Base-by-base conservation (phyloP, 2,329 filamentous ascomycete species). In the Curvularia eragrostidis region DNA sequence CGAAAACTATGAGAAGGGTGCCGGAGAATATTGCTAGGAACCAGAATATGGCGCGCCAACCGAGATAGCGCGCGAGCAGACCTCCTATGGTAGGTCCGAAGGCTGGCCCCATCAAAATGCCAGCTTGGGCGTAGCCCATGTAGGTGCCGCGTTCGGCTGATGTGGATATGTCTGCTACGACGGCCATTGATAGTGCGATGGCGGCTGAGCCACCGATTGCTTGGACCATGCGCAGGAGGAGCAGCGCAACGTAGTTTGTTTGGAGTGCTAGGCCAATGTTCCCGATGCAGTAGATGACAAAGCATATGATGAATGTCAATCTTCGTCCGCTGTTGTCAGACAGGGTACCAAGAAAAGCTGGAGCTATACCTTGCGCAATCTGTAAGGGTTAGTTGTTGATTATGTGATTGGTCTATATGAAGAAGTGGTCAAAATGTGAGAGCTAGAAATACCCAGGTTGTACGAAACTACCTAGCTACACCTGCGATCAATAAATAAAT, bases 131-230 rank as follows among this genome's bases (percentile, higher is more conserved):
- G 87, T 84, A 55, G 84, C 89, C 79, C 77, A 93, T 89, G 68
- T 90, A 93, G 61, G 83, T 85, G 1, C 91, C 91, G 63, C 91
- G 81, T 71, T 94, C 89, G 0, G 86, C 83, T 44, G 85, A 87
- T 0, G 89, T 87, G 0, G 88, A 82, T 3, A 93, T 82, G 66
- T 95, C 91, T 0, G 89, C 87, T 8, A 93, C 84, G 2, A 93
- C 86, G 1, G 87, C 91, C 62, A 85, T 89, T 0, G 85, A 85
- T 1, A 95, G 79, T 0, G 90, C 63, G 26, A 80, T 79, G 2
- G 76, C 76, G 9, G 77, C 75, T 26, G 76, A 77, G 32, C 75
- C 75, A 0, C 79, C 79, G 49, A 72, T 63, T 56, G 77, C 75
- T 59, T 81, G 75, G 4, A 78, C 46, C 56, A 72, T 70, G 6